These are phyloP conservation scores for Neurospora pannonica DNA, from an alignment of 495 filamentous ascomycete species.

Conservation along the genomic window DNA sequence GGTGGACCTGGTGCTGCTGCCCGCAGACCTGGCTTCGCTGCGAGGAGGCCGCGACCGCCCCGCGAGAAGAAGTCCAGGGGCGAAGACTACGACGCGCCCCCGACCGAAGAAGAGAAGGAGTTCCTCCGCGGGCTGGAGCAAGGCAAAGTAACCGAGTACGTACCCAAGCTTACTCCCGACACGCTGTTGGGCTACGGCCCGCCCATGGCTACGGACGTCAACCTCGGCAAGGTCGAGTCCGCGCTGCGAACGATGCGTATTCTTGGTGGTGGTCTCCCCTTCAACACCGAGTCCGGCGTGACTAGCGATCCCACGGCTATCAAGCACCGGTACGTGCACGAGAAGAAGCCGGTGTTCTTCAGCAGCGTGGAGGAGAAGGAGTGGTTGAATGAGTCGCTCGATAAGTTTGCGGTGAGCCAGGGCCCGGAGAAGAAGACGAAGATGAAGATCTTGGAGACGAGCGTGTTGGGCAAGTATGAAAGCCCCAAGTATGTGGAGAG, in stretches of 20 bases:
- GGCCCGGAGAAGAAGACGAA: conserved; percentile 19
- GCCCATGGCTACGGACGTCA: conserved; percentile 18
- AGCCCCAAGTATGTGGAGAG: conserved; percentile 16
- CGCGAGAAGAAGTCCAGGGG: neutral
- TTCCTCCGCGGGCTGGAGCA: conserved; percentile 16
- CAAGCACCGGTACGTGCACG: conserved; percentile 4
- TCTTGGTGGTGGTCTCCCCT: conserved; percentile 20
- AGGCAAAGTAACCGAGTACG: conserved; percentile 18
- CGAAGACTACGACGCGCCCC: neutral
- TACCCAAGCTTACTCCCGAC: conserved; percentile 13
- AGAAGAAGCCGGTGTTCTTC: conserved; percentile 23
- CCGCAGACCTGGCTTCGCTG: neutral
- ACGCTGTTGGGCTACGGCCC: conserved; percentile 22
- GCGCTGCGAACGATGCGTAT: conserved; percentile 23
- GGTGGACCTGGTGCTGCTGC: neutral
- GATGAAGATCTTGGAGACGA: conserved; percentile 27
- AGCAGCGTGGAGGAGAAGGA: conserved; percentile 23
- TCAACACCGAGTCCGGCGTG: conserved; percentile 14
- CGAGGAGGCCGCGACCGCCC: neutral
- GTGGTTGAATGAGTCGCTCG: conserved; percentile 20
- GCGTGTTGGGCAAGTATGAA: conserved; percentile 34
- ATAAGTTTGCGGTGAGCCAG: conserved; percentile 4
- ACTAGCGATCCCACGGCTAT: conserved; percentile 12
- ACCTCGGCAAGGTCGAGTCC: conserved; percentile 16
- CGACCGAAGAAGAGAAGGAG: conserved; percentile 11